Evolutionary conservation across 2,329 filamentous ascomycete genomes (phyloP).

Genomic region (Cercospora janseana): DNA sequence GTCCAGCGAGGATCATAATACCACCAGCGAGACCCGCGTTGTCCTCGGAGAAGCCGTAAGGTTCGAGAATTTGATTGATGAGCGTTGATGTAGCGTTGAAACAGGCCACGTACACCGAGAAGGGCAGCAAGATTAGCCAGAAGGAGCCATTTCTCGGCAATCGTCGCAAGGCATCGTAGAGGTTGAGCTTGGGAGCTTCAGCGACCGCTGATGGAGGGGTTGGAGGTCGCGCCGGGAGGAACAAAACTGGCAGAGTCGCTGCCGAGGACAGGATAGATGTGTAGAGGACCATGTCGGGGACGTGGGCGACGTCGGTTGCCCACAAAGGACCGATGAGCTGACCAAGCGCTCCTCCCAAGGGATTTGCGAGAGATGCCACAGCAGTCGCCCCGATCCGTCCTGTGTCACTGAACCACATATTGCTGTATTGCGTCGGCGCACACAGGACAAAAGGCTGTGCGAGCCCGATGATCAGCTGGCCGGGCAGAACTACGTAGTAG

Average conservation of each 20-base stretch:
- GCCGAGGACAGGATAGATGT: conserved; percentile 51
- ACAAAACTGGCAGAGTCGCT: conserved; percentile 71
- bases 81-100: conserved; percentile 91
- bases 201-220: conserved; percentile 72
- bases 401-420: conserved; percentile 86
- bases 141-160: conserved; percentile 63
- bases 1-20: conserved; percentile 82
- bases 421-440: conserved; percentile 85
- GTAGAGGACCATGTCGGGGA: conserved; percentile 75
- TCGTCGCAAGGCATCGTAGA: conserved; percentile 51
- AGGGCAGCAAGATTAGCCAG: conserved; percentile 79
- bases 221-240: conserved; percentile 73
- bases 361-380: conserved; percentile 79
- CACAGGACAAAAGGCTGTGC: conserved; percentile 89
- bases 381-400: conserved; percentile 88
- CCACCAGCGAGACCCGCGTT: conserved; percentile 88
- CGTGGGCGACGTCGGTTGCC: conserved; percentile 60
- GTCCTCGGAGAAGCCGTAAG: conserved; percentile 79
- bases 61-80: conserved; percentile 83
- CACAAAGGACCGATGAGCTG: conserved; percentile 82
- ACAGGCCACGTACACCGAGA: conserved; percentile 79
- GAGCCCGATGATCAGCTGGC: conserved; percentile 84
- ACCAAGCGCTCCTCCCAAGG: conserved; percentile 82
- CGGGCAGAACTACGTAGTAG: conserved; percentile 80
- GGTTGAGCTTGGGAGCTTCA: conserved; percentile 53